Base-by-base conservation (phyloP, 331 rosid species). In the Erythrophleum ivorense region DNA sequence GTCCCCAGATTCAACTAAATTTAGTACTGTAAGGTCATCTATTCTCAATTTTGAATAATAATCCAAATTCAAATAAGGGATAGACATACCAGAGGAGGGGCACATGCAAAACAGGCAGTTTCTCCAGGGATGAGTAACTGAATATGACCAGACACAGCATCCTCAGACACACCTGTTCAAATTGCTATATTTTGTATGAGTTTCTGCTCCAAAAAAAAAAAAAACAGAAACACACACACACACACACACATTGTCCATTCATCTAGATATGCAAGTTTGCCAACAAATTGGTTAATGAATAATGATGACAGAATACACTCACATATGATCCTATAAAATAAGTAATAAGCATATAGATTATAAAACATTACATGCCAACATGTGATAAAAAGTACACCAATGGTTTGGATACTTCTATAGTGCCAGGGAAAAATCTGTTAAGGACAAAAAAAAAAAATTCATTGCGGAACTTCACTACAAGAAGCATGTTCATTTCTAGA, bases 61-160 rank as follows among this genome's bases (percentile, higher is more conserved):
- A 21, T 57, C 50, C 79, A 81, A 68, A 19, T 71, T 78, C 78
- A 74, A 60, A 73, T 19, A 67, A 81, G 79, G 46, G 46, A 49
- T 70, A 76, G 52, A 12, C 91, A 55, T 86, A 92, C 99, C 93
- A 95, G 81, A 83, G 99, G 99, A 83, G 99, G 99, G 69, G 99
- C 97, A 78, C 99, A 95, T 68, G 99, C 98, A 89, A 95, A 95
- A 91, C 99, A 95, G 59, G 98, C 99, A 80, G 92, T 92, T 88
- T 95, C 99, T 65, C 99, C 98, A 38, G 98, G 99, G 63, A 96
- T 84, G 68, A 96, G 86, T 85, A 96, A 78, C 87, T 94, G 98
- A 87, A 96, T 96, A 85, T 94, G 98, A 81, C 99, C 97, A 59
- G 99, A 96, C 77, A 96, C 99, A 45, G 97, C 99, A 81, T 96